Base-by-base conservation (phyloP, 257 asterid genomes). In the Rhazya stricta region DNA sequence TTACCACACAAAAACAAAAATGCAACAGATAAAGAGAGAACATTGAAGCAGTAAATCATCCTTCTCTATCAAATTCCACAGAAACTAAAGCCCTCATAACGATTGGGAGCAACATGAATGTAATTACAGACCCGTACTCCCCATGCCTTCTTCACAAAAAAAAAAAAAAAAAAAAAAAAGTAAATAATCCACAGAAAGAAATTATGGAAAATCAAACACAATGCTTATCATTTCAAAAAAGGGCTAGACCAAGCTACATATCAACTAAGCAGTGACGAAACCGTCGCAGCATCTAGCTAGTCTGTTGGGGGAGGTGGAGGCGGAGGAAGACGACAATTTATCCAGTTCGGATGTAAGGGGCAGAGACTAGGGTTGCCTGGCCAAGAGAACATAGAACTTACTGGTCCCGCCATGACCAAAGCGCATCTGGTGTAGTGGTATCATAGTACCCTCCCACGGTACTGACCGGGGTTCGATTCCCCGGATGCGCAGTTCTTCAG, bases 381-480 rank as follows among this genome's bases (percentile, higher is more conserved):
- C 0, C 11, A 1, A 13, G 9, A 15, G 46, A 65, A 16, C 27
- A 19, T 5, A 32, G 43, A n/a, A n/a, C n/a, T n/a, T n/a, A n/a
- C n/a, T n/a, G n/a, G n/a, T n/a, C n/a, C n/a, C n/a, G n/a, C n/a
- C n/a, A n/a, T n/a, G n/a, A n/a, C n/a, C n/a, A 10, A 11, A 73
- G 97, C 96, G 98, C 98, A 92, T 95, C 96, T 95, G 86, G 96
- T 92, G 99, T 95, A 92, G 99, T 92, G 99, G 98, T 89, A 95
- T 92, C 99, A 95, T 92, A 91, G 99, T 92, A 92, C 98, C 98
- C 97, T 92, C 97, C 98, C 97, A 95, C 98, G 98, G 98, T 92
- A 92, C 94, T 88, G 96, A 95, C 99, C 94, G 81, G 99, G 96
- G 97, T 95, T 91, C 99, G 97, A 91, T 92, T 92, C 98, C 98